A percentile compares a stretch with the other conserved stretches of the same genome.
Conservation (phyloP, 169 alveolate genomes). For the Cryptosporidium sp. region DNA sequence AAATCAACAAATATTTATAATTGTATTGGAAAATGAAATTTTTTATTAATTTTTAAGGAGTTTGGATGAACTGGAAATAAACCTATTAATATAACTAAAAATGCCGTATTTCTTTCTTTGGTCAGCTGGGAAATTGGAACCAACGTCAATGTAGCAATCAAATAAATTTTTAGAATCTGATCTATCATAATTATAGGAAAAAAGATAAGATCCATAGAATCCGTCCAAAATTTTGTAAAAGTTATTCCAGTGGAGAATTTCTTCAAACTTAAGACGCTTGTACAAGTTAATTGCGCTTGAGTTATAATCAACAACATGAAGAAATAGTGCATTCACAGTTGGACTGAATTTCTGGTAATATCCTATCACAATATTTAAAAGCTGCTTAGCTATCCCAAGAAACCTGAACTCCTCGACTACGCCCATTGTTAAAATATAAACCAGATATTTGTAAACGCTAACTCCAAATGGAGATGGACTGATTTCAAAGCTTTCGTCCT, state of each 20-base stretch:
- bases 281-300: constrained; percentile 48
- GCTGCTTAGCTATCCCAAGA: constrained; percentile 69
- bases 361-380: constrained; percentile 33
- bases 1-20: too few species aligned
- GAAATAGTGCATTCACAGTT: constrained; percentile 41
- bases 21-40: neutral
- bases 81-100: constrained; percentile 8
- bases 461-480: constrained; percentile 1
- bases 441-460: constrained; percentile 39
- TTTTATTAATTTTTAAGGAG: neutral
- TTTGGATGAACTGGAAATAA: constrained; percentile 48
- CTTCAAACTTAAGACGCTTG: constrained; percentile 27
- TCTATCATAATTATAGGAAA: constrained; percentile 38
- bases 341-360: constrained; percentile 51
- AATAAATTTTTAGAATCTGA: constrained; percentile 39
- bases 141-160: constrained; percentile 9
- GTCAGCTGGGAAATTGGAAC: constrained; percentile 3
- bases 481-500: constrained; percentile 25
- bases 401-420: constrained; percentile 65
- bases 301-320: constrained; percentile 70
- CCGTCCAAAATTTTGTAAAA: constrained; percentile 53
- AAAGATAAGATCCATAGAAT: constrained; percentile 66
- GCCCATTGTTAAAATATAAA: constrained; percentile 68
- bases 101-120: constrained; percentile 23
- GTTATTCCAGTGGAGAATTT: constrained; percentile 54